These are phyloP conservation scores for Saccharomyces hybrid DNA, from an alignment of 1,139 yeast genomes.

Conservation along the genomic window DNA sequence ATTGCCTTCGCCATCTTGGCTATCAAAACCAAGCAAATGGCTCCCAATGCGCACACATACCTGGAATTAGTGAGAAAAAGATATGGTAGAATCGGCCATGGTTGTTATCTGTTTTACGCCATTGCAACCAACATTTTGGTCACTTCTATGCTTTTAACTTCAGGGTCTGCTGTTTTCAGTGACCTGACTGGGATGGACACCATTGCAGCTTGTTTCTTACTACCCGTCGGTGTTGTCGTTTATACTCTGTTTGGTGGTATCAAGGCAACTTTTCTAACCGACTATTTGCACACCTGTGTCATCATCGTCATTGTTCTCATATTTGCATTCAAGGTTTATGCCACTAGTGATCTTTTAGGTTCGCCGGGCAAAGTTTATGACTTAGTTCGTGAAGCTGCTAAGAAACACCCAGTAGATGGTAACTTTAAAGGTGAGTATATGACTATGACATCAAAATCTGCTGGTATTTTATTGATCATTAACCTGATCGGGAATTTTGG, in stretches of 20 bases:
- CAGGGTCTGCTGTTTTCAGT: conserved; percentile 73
- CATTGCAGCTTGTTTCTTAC: conserved; percentile 70
- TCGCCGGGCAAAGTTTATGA: conserved; percentile 80
- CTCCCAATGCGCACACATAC: conserved; percentile 72
- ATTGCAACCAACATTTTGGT: conserved; percentile 80
- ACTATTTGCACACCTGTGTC: conserved; percentile 66
- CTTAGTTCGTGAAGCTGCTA: conserved; percentile 49
- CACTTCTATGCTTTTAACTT: conserved; percentile 79
- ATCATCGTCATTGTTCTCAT: conserved; percentile 53
- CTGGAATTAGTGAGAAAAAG: conserved; percentile 61
- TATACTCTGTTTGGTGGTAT: conserved; percentile 86
- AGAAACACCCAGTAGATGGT: conserved; percentile 56
- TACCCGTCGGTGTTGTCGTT: conserved; percentile 75
- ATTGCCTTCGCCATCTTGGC: conserved; percentile 67
- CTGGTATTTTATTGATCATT: conserved; percentile 78
- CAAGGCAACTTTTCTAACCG: conserved; percentile 84
- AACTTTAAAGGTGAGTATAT: conserved; percentile 70
- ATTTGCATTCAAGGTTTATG: conserved; percentile 58
- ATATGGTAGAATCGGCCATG: conserved; percentile 64
- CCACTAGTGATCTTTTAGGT: conserved; percentile 55
- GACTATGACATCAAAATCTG: conserved; percentile 69
- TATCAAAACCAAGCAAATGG: conserved; percentile 61
- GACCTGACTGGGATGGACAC: conserved; percentile 78
- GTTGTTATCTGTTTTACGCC: conserved; percentile 66
- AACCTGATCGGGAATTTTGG: conserved; percentile 84